Percentiles rank a stretch among this genome's conserved stretches.
Conservation (phyloP, 176 grass and related monocot genomes). For the Carex scoparia region DNA sequence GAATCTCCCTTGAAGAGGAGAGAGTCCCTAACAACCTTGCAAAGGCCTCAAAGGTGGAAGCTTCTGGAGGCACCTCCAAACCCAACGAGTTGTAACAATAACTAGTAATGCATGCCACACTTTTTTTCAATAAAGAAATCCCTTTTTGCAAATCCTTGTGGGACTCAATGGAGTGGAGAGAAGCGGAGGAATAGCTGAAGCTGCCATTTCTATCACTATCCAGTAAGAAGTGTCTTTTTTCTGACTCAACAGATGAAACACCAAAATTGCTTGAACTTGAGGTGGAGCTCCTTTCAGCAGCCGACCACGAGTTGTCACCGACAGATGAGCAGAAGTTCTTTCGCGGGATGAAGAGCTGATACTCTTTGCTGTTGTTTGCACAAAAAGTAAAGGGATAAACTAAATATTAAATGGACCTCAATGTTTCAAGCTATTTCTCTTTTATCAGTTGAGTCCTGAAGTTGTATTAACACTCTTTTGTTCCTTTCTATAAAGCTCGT, state of each 20-base stretch:
- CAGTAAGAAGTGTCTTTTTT: slow-evolving; percentile 37
- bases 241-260: slow-evolving; percentile 64
- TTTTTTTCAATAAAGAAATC: slow-evolving; percentile 86
- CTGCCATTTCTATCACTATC: slow-evolving; percentile 55
- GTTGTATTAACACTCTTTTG: background rate
- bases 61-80: slow-evolving; percentile 75
- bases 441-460: background rate
- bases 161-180: slow-evolving; percentile 73
- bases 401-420: background rate
- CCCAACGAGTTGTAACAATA: slow-evolving; percentile 89
- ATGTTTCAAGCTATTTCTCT: background rate
- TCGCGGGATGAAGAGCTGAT: slow-evolving; percentile 78
- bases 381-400: slow-evolving; percentile 11
- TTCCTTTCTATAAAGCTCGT: background rate
- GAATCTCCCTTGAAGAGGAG: slow-evolving; percentile 71
- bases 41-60: slow-evolving; percentile 93
- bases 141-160: slow-evolving; percentile 79
- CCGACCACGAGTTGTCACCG: slow-evolving; percentile 67
- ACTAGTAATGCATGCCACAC: slow-evolving; percentile 63
- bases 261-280: slow-evolving; percentile 69
- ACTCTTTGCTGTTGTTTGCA: slow-evolving; percentile 60
- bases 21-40: slow-evolving; percentile 64
- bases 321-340: slow-evolving; percentile 60
- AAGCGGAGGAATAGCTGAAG: slow-evolving; percentile 66
- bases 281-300: slow-evolving; percentile 45